These are phyloP conservation scores for Apophysomyces sp. DNA, from an alignment of 371 early-diverging fungal species.

Conservation along the genomic window DNA sequence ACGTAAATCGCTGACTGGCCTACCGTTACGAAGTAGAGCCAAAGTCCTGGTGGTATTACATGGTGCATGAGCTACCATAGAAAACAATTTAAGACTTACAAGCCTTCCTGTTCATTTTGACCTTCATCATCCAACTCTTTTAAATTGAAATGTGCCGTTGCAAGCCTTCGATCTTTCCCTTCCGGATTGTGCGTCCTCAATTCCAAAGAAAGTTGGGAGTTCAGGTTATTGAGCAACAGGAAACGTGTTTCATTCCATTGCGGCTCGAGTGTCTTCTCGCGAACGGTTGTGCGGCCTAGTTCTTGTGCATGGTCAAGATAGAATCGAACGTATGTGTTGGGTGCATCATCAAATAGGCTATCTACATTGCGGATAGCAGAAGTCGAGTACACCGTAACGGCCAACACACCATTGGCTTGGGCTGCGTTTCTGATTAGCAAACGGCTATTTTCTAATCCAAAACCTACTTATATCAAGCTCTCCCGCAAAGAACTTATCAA, in stretches of 20 bases:
- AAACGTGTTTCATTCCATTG: constrained; percentile 63
- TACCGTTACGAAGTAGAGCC: constrained; percentile 45
- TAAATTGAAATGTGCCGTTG: constrained; percentile 49
- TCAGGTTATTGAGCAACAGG: constrained; percentile 54
- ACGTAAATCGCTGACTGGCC: constrained; percentile 47
- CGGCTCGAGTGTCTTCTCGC: constrained; percentile 57
- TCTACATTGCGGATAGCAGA: constrained; percentile 64
- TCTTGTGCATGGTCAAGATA: constrained; percentile 72
- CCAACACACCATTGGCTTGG: constrained; percentile 85
- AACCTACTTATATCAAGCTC: constrained; percentile 44
- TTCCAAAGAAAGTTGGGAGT: constrained; percentile 47
- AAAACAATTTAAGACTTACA: constrained; percentile 10
- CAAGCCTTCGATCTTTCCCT: constrained; percentile 34
- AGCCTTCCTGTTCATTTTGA: constrained; percentile 27
- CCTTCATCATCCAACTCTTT: constrained; percentile 49
- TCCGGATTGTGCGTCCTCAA: constrained; percentile 24
- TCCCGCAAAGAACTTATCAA: constrained; percentile 82
- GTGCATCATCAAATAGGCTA: constrained; percentile 54
- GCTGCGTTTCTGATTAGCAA: constrained; percentile 2
- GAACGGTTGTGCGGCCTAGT: constrained; percentile 60
- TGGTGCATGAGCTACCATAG: not conserved
- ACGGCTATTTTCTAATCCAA: constrained; percentile 1
- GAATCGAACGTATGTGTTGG: constrained; percentile 82
- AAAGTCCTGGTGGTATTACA: constrained; percentile 21
- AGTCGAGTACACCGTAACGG: constrained; percentile 75